Conservation (phyloP, 2,329 filamentous ascomycete species). For the Colletotrichum tofieldiae region DNA sequence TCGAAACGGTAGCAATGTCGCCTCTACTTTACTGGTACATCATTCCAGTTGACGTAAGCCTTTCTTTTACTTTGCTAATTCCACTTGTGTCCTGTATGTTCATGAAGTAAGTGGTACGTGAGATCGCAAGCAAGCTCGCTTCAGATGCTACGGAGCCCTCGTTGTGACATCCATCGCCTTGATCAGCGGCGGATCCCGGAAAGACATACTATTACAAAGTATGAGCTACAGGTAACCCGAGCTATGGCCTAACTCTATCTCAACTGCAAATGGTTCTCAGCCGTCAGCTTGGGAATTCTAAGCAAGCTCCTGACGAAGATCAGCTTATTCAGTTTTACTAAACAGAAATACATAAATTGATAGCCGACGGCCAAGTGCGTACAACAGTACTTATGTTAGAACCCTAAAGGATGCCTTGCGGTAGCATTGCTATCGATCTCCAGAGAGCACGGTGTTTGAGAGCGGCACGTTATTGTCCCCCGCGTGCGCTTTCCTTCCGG, state of each 20-base stretch:
- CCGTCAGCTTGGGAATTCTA: not conserved
- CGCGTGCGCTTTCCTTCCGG: not conserved
- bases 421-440: no score
- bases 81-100: not conserved
- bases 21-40: not conserved
- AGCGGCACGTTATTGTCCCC: no score
- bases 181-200: not conserved
- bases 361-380: no score
- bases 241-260: not conserved
- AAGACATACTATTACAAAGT: no score
- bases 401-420: no score
- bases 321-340: not conserved
- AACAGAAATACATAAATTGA: no score
- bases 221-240: no score
- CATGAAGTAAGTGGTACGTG: not conserved
- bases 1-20: not conserved
- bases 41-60: not conserved
- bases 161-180: not conserved
- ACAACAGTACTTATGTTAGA: no score
- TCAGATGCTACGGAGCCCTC: not conserved
- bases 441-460: no score
- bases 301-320: not conserved
- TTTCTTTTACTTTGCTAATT: not conserved
- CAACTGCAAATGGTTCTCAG: not conserved
- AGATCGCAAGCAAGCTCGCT: not conserved